These are phyloP conservation scores for Entomortierella beljakovae DNA, from an alignment of 192 early-diverging fungal species.

Conservation along the genomic window DNA sequence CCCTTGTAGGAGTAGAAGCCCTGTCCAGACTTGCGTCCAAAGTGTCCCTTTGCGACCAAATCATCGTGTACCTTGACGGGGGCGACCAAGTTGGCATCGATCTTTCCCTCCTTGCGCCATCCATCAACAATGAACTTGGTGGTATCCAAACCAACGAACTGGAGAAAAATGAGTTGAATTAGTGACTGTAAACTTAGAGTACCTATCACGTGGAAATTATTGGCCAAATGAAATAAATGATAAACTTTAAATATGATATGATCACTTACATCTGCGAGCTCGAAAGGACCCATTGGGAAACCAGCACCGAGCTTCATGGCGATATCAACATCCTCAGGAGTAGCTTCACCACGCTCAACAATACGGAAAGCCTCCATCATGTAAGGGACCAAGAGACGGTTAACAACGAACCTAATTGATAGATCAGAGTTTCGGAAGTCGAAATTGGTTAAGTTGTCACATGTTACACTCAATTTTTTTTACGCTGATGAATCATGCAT, in stretches of 20 bases:
- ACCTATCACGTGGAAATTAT: background rate
- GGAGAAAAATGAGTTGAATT: slow-evolving; percentile 9
- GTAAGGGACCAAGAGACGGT: slow-evolving; percentile 95
- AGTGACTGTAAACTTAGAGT: background rate
- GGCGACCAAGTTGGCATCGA: slow-evolving; percentile 80
- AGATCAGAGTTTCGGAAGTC: background rate
- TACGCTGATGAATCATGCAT: background rate
- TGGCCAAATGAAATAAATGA: background rate
- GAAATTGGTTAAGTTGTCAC: slow-evolving; percentile 22
- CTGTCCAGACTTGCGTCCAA: slow-evolving; percentile 89
- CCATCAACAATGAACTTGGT: slow-evolving; percentile 96
- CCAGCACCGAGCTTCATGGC: slow-evolving; percentile 99
- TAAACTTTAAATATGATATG: slow-evolving; percentile 3
- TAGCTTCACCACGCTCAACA: slow-evolving; percentile 90
- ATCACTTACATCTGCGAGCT: slow-evolving; percentile 76
- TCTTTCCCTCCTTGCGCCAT: slow-evolving; percentile 87
- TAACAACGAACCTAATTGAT: slow-evolving; percentile 84
- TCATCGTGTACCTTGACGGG: slow-evolving; percentile 79
- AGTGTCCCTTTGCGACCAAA: slow-evolving; percentile 75
- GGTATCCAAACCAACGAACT: slow-evolving; percentile 96
- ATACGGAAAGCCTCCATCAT: slow-evolving; percentile 96
- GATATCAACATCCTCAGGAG: slow-evolving; percentile 87
- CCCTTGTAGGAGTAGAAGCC: slow-evolving; percentile 86
- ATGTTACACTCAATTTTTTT: background rate
- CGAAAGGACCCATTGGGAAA: slow-evolving; percentile 95